Percentiles rank a stretch among this genome's conserved stretches.
phyloP scores from a whole-genome alignment of 139 green algal species.

The Chlamydomonas sp. region DNA sequence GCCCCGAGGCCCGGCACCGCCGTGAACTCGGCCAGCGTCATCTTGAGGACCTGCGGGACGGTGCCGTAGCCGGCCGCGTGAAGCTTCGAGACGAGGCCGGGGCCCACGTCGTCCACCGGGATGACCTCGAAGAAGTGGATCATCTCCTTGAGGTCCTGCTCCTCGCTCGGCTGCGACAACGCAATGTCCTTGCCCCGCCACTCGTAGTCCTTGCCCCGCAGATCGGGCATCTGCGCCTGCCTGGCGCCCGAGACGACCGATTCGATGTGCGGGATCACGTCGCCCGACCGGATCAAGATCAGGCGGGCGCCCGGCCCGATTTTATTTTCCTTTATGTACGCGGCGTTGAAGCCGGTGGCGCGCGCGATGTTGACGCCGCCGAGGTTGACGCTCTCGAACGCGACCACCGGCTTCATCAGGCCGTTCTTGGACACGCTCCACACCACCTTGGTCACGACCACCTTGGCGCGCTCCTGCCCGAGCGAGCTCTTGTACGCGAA shows the following conservation, averaged over 20 bases:
- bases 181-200: not conserved
- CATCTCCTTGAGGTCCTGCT: not conserved
- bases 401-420: not conserved
- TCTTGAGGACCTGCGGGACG: not conserved
- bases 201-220: not conserved
- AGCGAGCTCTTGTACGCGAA: conserved; percentile 2
- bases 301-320: not conserved
- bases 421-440: not conserved
- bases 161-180: not conserved
- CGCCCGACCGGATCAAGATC: not conserved
- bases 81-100: not conserved
- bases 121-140: not conserved
- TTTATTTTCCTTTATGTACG: not conserved
- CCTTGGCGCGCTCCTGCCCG: not conserved
- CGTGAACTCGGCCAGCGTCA: too few species aligned
- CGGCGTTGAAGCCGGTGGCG: not conserved
- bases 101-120: not conserved
- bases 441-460: not conserved
- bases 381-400: not conserved
- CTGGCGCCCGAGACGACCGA: not conserved
- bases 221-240: not conserved
- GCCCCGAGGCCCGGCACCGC: too few species aligned
- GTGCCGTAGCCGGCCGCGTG: too few species aligned
- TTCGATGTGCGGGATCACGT: not conserved
- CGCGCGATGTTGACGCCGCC: not conserved